Conservation (phyloP, 805 yeast genomes). For the Torulaspora delbrueckii region DNA sequence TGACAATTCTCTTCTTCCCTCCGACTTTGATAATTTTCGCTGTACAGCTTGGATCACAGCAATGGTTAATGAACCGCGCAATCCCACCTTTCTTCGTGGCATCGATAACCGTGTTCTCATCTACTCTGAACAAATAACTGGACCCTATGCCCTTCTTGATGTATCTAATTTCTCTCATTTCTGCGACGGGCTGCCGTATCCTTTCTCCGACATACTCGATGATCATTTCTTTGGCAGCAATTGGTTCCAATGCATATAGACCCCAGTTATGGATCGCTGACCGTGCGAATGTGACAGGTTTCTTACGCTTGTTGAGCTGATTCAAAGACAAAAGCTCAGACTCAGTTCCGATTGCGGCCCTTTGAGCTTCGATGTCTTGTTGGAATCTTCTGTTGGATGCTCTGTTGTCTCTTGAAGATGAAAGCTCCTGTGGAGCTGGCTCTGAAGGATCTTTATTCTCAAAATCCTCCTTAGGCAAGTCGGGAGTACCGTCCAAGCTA, state of each 20-base stretch:
- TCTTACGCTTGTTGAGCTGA: conserved; percentile 82
- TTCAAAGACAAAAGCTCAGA: conserved; percentile 78
- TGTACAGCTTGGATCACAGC: conserved; percentile 96
- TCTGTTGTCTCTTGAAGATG: conserved; percentile 79
- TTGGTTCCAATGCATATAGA: conserved; percentile 88
- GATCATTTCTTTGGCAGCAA: conserved; percentile 94
- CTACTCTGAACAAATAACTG: conserved; percentile 85
- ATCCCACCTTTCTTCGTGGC: conserved; percentile 97
- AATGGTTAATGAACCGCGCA: conserved; percentile 94
- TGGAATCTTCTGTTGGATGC: conserved; percentile 84
- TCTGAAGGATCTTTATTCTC: conserved; percentile 18
- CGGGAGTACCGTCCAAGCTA: conserved; percentile 31
- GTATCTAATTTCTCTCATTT: conserved; percentile 81
- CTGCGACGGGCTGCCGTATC: conserved; percentile 90
- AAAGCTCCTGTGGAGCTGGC: conserved; percentile 35
- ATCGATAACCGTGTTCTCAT: conserved; percentile 91
- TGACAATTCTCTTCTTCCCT: conserved; percentile 88
- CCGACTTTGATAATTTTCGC: conserved; percentile 95
- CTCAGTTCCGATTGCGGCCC: conserved; percentile 71
- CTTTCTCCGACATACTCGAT: conserved; percentile 97
- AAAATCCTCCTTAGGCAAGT: conserved; percentile 19
- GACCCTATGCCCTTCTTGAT: conserved; percentile 92
- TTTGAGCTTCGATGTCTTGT: conserved; percentile 80
- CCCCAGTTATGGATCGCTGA: conserved; percentile 99
- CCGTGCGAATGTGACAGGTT: conserved; percentile 93